Conservation (phyloP, 2,329 filamentous ascomycete genomes). For the Nothophoma quercina region DNA sequence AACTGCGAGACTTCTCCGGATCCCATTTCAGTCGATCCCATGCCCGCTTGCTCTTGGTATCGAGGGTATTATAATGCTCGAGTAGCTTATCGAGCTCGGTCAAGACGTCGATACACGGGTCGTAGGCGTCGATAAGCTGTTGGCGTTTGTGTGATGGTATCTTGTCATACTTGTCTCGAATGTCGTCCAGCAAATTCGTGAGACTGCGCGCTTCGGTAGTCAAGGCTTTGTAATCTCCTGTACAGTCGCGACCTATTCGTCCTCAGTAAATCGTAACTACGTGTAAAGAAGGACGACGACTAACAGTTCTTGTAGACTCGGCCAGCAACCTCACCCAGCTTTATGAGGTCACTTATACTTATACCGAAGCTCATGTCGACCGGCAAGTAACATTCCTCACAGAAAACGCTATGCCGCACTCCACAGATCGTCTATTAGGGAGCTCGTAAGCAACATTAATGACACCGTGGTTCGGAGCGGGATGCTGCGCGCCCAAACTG, state of each 20-base stretch:
- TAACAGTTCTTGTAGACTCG: slow-evolving; percentile 38
- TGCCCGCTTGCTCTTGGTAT: slow-evolving; percentile 38
- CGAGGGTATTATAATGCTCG: slow-evolving; percentile 38
- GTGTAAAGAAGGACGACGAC: neutral
- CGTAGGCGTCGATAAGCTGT: slow-evolving; percentile 32
- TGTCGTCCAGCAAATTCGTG: slow-evolving; percentile 37
- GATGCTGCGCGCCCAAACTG: neutral
- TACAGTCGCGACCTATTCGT: slow-evolving; percentile 37
- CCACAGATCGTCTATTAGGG: too few species aligned
- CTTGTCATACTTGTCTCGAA: slow-evolving; percentile 38
- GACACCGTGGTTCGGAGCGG: neutral
- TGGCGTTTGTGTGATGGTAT: slow-evolving; percentile 29
- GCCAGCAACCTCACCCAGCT: slow-evolving; percentile 34
- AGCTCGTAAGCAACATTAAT: neutral
- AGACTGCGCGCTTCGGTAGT: slow-evolving; percentile 36
- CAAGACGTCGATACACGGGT: slow-evolving; percentile 36
- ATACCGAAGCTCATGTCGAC: slow-evolving; percentile 37
- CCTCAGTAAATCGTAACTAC: neutral
- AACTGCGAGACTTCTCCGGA: slow-evolving; percentile 26
- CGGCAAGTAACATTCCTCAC: neutral
- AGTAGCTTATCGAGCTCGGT: slow-evolving; percentile 37
- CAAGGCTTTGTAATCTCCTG: slow-evolving; percentile 40
- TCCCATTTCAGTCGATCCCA: slow-evolving; percentile 45
- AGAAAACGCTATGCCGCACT: neutral
- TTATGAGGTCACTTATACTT: slow-evolving; percentile 36